Percentiles rank a stretch among this genome's conserved stretches.
Conservation (phyloP, 2,329 filamentous ascomycete species). For the Ophiostoma montium region DNA sequence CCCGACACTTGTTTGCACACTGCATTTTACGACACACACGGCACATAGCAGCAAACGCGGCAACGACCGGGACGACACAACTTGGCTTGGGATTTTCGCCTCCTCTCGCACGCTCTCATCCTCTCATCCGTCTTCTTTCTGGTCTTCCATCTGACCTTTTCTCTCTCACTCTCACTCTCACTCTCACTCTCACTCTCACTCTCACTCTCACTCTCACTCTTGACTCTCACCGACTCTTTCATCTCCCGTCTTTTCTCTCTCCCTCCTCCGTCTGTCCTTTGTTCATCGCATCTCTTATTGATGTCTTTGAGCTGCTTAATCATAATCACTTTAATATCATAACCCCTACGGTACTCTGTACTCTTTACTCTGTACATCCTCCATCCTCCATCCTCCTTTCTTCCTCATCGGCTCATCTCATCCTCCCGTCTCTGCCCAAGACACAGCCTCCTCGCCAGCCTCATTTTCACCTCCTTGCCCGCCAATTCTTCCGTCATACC, state of each 20-base stretch:
- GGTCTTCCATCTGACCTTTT: too few relatives aligned
- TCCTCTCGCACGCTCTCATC: background rate
- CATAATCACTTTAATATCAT: too few relatives aligned
- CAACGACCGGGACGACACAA: too few relatives aligned
- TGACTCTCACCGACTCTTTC: too few relatives aligned
- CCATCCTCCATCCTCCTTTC: background rate
- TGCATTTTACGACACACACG: background rate
- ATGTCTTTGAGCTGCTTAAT: too few relatives aligned
- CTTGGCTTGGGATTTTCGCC: too few relatives aligned
- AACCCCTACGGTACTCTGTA: too few relatives aligned
- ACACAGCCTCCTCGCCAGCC: background rate
- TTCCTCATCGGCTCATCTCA: background rate
- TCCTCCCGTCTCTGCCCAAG: background rate
- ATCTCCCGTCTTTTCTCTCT: too few relatives aligned
- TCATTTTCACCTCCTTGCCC: background rate
- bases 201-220: background rate
- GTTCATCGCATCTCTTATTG: too few relatives aligned
- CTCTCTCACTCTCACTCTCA: background rate
- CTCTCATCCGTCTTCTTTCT: too few relatives aligned
- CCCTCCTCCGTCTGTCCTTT: too few relatives aligned
- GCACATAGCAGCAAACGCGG: too few relatives aligned
- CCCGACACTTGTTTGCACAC: background rate
- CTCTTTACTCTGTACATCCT: background rate
- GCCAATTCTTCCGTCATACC: background rate
- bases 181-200: background rate